phyloP scores from a whole-genome alignment of 1,284 basidiomycete genomes.

The Schizopora paradoxa region DNA sequence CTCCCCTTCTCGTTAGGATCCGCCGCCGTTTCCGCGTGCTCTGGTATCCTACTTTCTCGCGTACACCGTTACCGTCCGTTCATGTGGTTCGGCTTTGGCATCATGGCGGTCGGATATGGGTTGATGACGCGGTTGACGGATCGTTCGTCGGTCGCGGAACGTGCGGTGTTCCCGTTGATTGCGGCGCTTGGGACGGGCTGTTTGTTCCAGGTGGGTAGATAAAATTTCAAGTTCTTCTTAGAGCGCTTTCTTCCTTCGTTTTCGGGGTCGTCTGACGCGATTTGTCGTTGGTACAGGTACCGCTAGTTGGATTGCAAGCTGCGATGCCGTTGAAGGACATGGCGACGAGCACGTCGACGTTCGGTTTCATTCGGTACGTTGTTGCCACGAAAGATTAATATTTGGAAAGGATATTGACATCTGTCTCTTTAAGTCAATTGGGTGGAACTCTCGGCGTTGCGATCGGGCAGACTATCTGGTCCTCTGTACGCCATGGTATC shows the following conservation, averaged over 20 bases:
- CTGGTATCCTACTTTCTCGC: conserved; percentile 57
- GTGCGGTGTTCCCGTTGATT: conserved; percentile 57
- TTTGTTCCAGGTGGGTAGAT: conserved; percentile 55
- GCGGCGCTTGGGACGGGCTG: conserved; percentile 55
- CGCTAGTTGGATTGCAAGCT: conserved; percentile 68
- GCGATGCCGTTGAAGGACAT: conserved; percentile 80
- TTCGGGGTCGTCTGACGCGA: neutral
- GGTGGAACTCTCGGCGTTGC: conserved; percentile 77
- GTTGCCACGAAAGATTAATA: neutral
- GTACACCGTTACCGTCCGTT: conserved; percentile 58
- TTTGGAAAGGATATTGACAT: no score
- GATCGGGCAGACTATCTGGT: conserved; percentile 64
- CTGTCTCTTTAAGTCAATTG: conserved; percentile 41
- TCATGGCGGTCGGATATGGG: conserved; percentile 59
- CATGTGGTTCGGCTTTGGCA: conserved; percentile 53
- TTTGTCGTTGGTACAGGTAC: conserved; percentile 44
- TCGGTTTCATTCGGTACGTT: conserved; percentile 62
- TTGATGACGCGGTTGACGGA: conserved; percentile 53
- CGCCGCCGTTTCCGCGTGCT: conserved; percentile 49
- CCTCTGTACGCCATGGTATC: conserved; percentile 39
- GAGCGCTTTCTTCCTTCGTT: conserved; percentile 3
- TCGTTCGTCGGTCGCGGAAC: conserved; percentile 40
- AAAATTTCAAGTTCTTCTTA: conserved; percentile 1
- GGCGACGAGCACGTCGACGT: conserved; percentile 70
- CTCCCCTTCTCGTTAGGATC: conserved; percentile 68